Base-by-base conservation (phyloP, 2,329 filamentous ascomycete species). In the Monascus ruber region DNA sequence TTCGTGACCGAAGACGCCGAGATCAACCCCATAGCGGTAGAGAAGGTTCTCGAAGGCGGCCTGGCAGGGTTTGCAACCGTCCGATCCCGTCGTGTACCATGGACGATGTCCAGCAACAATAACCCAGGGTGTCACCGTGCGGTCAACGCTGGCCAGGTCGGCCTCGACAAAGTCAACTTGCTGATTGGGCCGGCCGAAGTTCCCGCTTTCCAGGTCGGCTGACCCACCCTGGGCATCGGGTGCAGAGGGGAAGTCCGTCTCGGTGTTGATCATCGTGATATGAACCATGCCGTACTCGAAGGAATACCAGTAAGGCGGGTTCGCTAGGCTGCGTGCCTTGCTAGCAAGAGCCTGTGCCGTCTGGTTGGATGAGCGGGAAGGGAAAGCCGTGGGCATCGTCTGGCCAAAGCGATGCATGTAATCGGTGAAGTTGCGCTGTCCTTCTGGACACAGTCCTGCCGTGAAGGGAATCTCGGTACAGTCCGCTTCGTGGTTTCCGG, bases 381-480 rank as follows among this genome's bases (percentile, higher is more conserved):
- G 33, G 46, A 76, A 77, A 0, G 69, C 56, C 0, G 57, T 64
- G 0, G 73, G 71, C 69, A 75, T 72, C 11, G 67, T 72, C 8
- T 60, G 49, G 8, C 69, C 68, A 49, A 74, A 78, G 26, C 74
- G 69, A 45, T 68, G 70, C 62, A 71, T 66, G 55, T 73, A 77
- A 43, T 76, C 74, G 4, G 73, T 77, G 52, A 78, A 79, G 55
- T 79, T 79, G 46, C 63, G 69, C 51, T 79, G 74, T 5, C 74
- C 74, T 2, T 62, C 55, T 0, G 53, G 55, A 36, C 56, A 59
- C 5, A 54, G 49, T 1, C 44, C 41, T 1, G 43, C 38, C 1
- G 49, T 41, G 32, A 47, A 51, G 6, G 55, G 51, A 11, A 57
- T 48, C 31, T 59, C 54, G 1, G 24, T 34, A 50, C 74, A 77